These are phyloP conservation scores for Eragrostis nindensis DNA, from an alignment of 176 grass and related monocot genomes.

Conservation along the genomic window DNA sequence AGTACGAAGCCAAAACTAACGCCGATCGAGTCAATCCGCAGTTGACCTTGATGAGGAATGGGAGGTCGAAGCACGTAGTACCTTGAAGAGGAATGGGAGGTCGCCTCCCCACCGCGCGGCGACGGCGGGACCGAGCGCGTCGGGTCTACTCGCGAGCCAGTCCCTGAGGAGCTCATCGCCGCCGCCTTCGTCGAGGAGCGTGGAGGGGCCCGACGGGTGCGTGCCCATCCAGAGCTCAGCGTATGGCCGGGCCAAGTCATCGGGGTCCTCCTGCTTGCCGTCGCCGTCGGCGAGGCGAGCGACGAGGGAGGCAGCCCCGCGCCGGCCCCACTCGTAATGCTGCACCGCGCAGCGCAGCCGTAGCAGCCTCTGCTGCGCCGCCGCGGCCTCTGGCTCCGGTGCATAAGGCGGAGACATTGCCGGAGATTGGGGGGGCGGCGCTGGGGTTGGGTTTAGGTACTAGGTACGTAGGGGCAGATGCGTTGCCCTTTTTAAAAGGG, in stretches of 20 bases:
- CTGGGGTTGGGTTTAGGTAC: not conserved
- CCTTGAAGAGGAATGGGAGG: slow-evolving; percentile 97
- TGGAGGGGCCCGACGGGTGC: slow-evolving; percentile 69
- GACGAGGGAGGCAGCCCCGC: slow-evolving; percentile 55
- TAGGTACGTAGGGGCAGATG: no score
- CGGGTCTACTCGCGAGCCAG: slow-evolving; percentile 65
- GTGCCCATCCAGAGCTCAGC: slow-evolving; percentile 99
- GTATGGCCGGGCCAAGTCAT: slow-evolving; percentile 50
- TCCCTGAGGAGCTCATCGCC: not conserved
- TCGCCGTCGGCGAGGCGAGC: slow-evolving; percentile 51
- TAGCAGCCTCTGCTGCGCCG: slow-evolving; percentile 9
- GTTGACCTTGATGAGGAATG: no score
- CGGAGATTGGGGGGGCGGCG: not conserved
- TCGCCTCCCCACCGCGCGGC: slow-evolving; percentile 63
- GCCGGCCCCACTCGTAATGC: slow-evolving; percentile 86
- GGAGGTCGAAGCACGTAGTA: no score
- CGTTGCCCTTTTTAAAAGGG: no score
- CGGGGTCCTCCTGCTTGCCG: not conserved
- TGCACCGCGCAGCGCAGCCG: slow-evolving; percentile 69
- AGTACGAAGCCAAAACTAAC: no score
- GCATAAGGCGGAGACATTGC: not conserved
- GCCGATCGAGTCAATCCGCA: no score
- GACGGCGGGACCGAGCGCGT: slow-evolving; percentile 63
- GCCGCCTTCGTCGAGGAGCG: slow-evolving; percentile 32
- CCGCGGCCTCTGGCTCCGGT: not conserved